Evolutionary conservation across 225 moss, liverwort and hornwort species (phyloP).

Genomic region (Pseudoscleropodium purum): DNA sequence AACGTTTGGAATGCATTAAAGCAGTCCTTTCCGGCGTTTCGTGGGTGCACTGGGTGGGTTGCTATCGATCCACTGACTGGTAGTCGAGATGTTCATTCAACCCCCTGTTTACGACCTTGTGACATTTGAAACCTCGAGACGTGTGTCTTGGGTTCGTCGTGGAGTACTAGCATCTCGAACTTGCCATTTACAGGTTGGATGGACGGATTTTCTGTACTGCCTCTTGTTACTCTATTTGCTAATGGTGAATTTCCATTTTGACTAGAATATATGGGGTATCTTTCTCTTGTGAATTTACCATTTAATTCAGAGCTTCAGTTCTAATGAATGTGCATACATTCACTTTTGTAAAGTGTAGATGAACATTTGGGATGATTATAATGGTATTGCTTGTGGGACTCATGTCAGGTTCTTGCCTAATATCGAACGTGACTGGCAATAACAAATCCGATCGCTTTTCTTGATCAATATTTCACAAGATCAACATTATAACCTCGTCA

Average conservation of each 20-base stretch:
- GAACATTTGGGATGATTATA: neutral
- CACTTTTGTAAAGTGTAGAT: neutral
- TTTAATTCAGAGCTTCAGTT: neutral
- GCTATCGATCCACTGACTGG: conserved; percentile 60
- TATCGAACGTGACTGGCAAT: conserved; percentile 53
- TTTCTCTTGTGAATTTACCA: neutral
- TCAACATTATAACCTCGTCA: neutral
- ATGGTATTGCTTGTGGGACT: conserved; percentile 35
- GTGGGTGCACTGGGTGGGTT: conserved; percentile 74
- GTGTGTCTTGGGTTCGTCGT: too few species aligned
- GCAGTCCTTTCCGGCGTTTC: conserved; percentile 20
- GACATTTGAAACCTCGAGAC: too few species aligned
- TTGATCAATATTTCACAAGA: conserved; percentile 2
- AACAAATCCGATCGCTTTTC: conserved; percentile 51
- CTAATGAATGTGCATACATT: neutral
- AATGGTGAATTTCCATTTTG: neutral
- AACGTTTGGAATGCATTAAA: conserved; percentile 44
- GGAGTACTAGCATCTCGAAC: too few species aligned
- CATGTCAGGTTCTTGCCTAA: conserved; percentile 68
- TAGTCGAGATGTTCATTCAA: too few species aligned
- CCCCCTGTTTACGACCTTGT: too few species aligned
- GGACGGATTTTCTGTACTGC: neutral
- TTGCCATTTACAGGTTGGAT: conserved; percentile 61
- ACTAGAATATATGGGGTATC: neutral
- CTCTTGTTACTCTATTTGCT: neutral